Evolutionary conservation across 140 eudicot genomes (phyloP).

Genomic region (Erigeron philadelphicus): DNA sequence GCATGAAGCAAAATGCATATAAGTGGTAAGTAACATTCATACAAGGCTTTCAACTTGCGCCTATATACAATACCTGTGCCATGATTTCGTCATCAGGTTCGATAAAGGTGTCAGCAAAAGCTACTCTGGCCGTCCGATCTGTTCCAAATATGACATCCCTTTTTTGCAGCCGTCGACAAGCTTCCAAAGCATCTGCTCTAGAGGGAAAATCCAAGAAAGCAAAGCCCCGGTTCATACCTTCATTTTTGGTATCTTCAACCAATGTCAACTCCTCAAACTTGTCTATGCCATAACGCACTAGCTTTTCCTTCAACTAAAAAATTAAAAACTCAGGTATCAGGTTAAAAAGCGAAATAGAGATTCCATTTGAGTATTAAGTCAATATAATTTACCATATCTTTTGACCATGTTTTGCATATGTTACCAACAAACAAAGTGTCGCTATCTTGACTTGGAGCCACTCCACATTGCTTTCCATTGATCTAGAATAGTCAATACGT

Average conservation of each 20-base stretch:
- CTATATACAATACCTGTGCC: constrained; percentile 37
- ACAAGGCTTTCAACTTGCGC: neutral
- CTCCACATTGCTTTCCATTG: constrained; percentile 59
- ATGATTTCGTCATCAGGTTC: constrained; percentile 54
- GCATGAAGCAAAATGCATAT: neutral
- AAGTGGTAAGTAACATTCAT: neutral
- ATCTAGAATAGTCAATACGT: constrained; percentile 27
- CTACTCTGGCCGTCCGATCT: constrained; percentile 51
- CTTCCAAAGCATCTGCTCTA: constrained; percentile 56
- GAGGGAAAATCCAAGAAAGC: constrained; percentile 45
- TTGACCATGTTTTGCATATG: constrained; percentile 56
- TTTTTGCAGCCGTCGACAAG: constrained; percentile 50
- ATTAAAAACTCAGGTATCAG: constrained; percentile 2
- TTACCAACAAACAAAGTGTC: constrained; percentile 57
- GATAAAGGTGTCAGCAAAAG: constrained; percentile 52
- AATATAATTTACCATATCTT: constrained; percentile 40
- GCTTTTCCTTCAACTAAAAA: constrained; percentile 46
- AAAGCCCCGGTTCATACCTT: constrained; percentile 55
- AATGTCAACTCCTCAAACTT: constrained; percentile 48
- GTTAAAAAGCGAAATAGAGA: neutral
- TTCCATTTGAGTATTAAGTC: neutral
- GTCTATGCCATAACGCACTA: constrained; percentile 42
- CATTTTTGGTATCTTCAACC: constrained; percentile 43
- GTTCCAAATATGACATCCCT: constrained; percentile 51
- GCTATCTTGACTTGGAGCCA: constrained; percentile 58